phyloP scores from a whole-genome alignment of 2,329 filamentous ascomycete species.

The Fusarium verticillioides region DNA sequence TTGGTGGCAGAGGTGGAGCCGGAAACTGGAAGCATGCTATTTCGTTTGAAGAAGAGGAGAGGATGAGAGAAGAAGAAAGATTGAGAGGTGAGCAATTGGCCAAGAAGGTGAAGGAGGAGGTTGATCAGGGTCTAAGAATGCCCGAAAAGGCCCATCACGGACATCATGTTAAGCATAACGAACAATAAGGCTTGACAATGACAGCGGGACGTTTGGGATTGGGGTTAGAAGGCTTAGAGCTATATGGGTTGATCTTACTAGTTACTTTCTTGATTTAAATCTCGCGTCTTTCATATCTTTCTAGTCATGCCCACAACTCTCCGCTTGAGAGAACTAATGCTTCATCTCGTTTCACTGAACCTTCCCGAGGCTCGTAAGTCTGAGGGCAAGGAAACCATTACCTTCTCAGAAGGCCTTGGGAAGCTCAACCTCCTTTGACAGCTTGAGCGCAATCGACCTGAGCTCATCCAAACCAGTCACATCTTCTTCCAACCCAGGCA shows the following conservation, averaged over 20 bases:
- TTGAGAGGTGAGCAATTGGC: constrained; percentile 54
- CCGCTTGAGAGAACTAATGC: neutral
- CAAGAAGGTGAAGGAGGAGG: constrained; percentile 56
- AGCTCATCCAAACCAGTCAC: constrained; percentile 31
- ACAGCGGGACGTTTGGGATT: neutral
- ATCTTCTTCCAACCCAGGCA: constrained; percentile 28
- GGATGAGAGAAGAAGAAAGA: constrained; percentile 39
- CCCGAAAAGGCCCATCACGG: constrained; percentile 58
- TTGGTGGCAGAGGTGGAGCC: constrained; percentile 65
- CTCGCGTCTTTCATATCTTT: neutral
- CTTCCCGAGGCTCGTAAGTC: neutral
- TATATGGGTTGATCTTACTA: neutral
- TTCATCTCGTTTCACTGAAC: neutral
- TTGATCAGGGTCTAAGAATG: constrained; percentile 59
- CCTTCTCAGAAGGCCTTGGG: constrained; percentile 19
- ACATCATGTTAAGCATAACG: constrained; percentile 13
- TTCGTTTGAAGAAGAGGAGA: constrained; percentile 44
- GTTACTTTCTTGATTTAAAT: neutral
- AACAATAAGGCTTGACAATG: neutral
- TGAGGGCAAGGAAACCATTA: neutral
- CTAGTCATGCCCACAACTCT: neutral
- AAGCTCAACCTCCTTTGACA: constrained; percentile 35
- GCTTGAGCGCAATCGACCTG: constrained; percentile 19
- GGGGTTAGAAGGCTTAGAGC: neutral
- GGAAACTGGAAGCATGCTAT: constrained; percentile 60